A percentile compares a stretch with the other conserved stretches of the same genome.
These are phyloP conservation scores for Stipa capillata DNA, from an alignment of 176 grass and related monocot genomes.

Conservation along the genomic window DNA sequence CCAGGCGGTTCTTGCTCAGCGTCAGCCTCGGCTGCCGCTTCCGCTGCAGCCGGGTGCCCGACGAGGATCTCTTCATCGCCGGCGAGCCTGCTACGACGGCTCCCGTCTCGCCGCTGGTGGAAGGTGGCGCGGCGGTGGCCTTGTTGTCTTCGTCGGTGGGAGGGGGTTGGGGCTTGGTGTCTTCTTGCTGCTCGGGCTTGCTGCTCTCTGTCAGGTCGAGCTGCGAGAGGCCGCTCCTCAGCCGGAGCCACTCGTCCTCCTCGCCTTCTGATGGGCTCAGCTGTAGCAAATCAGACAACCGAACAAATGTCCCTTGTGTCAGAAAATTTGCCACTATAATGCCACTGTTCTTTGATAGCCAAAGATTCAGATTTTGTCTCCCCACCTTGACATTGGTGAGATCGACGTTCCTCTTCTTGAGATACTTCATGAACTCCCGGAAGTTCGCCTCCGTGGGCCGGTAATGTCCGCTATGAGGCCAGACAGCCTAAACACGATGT, in stretches of 20 bases:
- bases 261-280: slow-evolving; percentile 50
- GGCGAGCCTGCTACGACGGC: background rate
- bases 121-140: background rate
- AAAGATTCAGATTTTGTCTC: background rate
- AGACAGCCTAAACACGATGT: slow-evolving; percentile 55
- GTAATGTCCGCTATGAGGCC: slow-evolving; percentile 91
- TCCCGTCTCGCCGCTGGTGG: background rate
- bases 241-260: slow-evolving; percentile 29
- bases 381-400: slow-evolving; percentile 77
- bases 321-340: background rate
- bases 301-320: background rate
- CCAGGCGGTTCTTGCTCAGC: slow-evolving; percentile 13
- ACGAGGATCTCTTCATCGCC: slow-evolving; percentile 36
- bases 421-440: slow-evolving; percentile 72
- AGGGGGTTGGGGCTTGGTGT: background rate
- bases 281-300: slow-evolving; percentile 42
- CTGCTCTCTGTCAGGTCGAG: background rate
- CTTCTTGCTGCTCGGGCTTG: slow-evolving; percentile 18
- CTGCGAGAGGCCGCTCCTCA: slow-evolving; percentile 23
- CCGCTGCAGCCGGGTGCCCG: slow-evolving; percentile 28
- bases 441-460: slow-evolving; percentile 91
- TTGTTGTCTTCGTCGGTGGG: background rate
- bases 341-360: background rate
- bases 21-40: slow-evolving; percentile 30
- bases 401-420: slow-evolving; percentile 60